Base-by-base conservation (phyloP, 2,329 filamentous ascomycete genomes). In the Tolypocladium inflatum region DNA sequence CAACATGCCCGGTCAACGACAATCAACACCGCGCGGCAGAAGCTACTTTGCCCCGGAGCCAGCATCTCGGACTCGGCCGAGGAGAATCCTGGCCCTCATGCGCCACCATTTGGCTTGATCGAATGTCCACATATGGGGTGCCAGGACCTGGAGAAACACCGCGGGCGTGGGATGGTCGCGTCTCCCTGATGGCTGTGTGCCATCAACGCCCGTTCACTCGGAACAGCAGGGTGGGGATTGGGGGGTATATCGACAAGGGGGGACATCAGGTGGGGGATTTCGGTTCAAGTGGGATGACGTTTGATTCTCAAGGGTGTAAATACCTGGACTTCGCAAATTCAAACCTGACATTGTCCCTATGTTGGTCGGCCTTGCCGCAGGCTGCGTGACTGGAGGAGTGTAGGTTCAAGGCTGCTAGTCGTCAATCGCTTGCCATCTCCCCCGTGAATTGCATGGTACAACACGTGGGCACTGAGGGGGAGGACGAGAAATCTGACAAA, bases 41-140 rank as follows among this genome's bases (percentile, higher is more conserved):
- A 68, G 74, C 71, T 67, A 78, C 76, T 79, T 79, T 79, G 78
- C 79, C 78, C 78, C 76, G 77, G 74, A 80, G 78, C 78, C 78
- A 81, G 78, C 78, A 66, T 77, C 77, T 77, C 73, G 78, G 78
- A 80, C 78, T 81, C 66, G 78, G 78, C 78, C 78, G 73, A 77
- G 76, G 74, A 77, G 73, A 73, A 71, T 65, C 70, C 5, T 4
- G 55, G 30, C 33, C 35, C 30, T 26, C 35, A 17, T 9, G 30
- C 35, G 42, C 15, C 33, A 17, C 33, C 38, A 37, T 52, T 42
- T 4, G 15, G 23, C 8, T 19, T 33, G 15, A 23, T 23, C 30
- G 17, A 26, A 21, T 23, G 19, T 54, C 45, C 26, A 51, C 19
- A 15, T 43, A 3, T 39, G 17, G 38, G 38, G 38, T 17, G 38